Conservation (phyloP, 768 basidiomycete species). For the Tubosaeta sp. region DNA sequence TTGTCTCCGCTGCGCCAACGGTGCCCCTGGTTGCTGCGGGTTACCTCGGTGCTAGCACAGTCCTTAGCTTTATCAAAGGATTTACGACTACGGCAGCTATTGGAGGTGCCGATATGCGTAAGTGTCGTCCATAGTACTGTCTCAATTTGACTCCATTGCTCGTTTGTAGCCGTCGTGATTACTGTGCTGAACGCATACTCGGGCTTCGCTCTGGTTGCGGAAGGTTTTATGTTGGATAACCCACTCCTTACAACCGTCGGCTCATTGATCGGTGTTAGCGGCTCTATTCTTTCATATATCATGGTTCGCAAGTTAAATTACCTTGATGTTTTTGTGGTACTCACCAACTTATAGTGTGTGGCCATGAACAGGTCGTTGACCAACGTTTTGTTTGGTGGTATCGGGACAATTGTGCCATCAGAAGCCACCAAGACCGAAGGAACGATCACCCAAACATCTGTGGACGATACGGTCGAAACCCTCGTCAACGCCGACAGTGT, state of each 20-base stretch:
- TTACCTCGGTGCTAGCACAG: slow-evolving; percentile 68
- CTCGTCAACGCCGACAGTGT: slow-evolving; percentile 78
- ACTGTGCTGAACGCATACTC: slow-evolving; percentile 90
- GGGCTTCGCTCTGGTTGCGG: slow-evolving; percentile 86
- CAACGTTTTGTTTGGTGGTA: slow-evolving; percentile 89
- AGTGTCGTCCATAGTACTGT: slow-evolving; percentile 25
- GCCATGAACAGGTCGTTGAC: slow-evolving; percentile 87
- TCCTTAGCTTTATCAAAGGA: slow-evolving; percentile 81
- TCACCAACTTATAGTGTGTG: slow-evolving; percentile 55
- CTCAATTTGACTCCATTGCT: slow-evolving; percentile 2
- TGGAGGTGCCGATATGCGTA: slow-evolving; percentile 92
- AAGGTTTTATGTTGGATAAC: slow-evolving; percentile 91
- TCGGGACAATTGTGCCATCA: slow-evolving; percentile 49
- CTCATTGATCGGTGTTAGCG: slow-evolving; percentile 84
- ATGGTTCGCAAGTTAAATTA: slow-evolving; percentile 53
- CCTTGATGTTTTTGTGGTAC: not conserved
- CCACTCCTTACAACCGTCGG: slow-evolving; percentile 79
- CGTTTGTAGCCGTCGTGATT: slow-evolving; percentile 70
- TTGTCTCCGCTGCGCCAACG: slow-evolving; percentile 63
- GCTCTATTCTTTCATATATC: slow-evolving; percentile 87
- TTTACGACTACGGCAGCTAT: slow-evolving; percentile 89
- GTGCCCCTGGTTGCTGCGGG: slow-evolving; percentile 74
- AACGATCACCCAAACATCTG: slow-evolving; percentile 67
- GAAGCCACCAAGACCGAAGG: slow-evolving; percentile 80
- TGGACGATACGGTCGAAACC: slow-evolving; percentile 79